Conservation (phyloP, 2,329 filamentous ascomycete genomes). For the Aspergillus pseudoglaucus region DNA sequence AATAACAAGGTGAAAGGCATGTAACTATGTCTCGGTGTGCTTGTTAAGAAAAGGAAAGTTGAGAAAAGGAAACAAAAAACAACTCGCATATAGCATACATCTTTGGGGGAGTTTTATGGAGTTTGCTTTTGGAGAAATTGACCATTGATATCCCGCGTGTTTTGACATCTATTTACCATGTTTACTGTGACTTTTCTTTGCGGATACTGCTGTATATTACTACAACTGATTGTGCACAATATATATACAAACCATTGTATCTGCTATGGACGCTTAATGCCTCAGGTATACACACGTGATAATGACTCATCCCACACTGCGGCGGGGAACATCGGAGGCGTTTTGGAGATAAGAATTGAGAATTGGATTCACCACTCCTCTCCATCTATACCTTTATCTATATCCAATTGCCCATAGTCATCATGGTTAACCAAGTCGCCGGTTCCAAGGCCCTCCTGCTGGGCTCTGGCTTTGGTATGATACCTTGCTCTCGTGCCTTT, state of each 20-base stretch:
- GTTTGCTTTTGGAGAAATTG: conserved; percentile 2
- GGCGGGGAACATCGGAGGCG: conserved; percentile 8
- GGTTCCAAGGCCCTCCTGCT: conserved; percentile 35
- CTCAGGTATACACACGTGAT: conserved; percentile 18
- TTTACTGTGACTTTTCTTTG: not conserved
- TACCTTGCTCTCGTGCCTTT: conserved; percentile 1
- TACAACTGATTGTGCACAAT: not conserved
- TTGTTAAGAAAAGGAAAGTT: too few relatives aligned
- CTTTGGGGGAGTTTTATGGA: conserved; percentile 10
- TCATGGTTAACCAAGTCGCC: conserved; percentile 31
- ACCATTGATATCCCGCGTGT: conserved; percentile 1
- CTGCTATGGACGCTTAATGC: not conserved
- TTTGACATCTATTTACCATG: not conserved
- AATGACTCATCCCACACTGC: conserved; percentile 14
- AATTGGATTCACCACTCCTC: conserved; percentile 6
- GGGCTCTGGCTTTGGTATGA: conserved; percentile 33
- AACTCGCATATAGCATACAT: conserved; percentile 8
- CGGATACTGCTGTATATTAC: not conserved
- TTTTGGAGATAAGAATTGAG: not conserved
- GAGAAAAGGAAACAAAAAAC: not conserved
- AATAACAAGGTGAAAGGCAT: conserved; percentile 25
- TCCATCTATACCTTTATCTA: conserved; percentile 6
- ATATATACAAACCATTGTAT: not conserved
- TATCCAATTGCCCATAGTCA: conserved; percentile 12
- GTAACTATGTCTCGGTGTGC: conserved; percentile 10